Conservation (phyloP, 1,139 yeast species). For the Saccharomycopsis hybrid region DNA sequence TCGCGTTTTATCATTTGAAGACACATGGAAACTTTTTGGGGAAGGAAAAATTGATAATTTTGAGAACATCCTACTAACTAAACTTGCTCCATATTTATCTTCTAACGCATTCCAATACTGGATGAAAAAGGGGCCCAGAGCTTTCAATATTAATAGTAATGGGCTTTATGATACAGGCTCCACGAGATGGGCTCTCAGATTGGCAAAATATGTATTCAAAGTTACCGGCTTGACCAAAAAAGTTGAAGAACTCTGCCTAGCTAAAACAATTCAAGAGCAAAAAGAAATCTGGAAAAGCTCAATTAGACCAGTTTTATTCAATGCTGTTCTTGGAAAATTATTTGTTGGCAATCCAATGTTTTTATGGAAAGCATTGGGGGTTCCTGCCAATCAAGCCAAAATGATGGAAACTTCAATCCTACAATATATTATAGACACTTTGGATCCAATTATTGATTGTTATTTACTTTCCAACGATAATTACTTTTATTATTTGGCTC, state of each 20-base stretch:
- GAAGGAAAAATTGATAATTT: conserved; percentile 58
- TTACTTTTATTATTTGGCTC: conserved; percentile 68
- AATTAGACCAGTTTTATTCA: conserved; percentile 63
- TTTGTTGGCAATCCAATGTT: conserved; percentile 76
- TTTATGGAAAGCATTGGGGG: conserved; percentile 84
- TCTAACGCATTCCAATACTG: conserved; percentile 79
- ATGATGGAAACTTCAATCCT: conserved; percentile 71
- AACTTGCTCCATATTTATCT: conserved; percentile 63
- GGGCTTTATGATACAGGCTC: conserved; percentile 80
- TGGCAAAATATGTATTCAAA: conserved; percentile 55
- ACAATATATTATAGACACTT: conserved; percentile 67
- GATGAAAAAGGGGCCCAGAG: conserved; percentile 54
- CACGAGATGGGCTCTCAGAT: conserved; percentile 76
- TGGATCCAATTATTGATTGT: conserved; percentile 64
- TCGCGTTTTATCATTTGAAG: conserved; percentile 49
- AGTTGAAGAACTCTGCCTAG: conserved; percentile 50
- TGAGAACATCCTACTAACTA: conserved; percentile 43
- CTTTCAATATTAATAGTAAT: conserved; percentile 46
- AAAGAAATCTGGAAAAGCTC: conserved; percentile 51
- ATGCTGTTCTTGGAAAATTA: conserved; percentile 59
- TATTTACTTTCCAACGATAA: conserved; percentile 65
- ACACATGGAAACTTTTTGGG: conserved; percentile 72
- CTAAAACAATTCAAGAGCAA: conserved; percentile 58
- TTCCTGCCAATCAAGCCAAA: conserved; percentile 75
- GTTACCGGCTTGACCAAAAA: conserved; percentile 47